Percentiles rank a stretch among this genome's conserved stretches.
phyloP scores from a whole-genome alignment of 1,284 basidiomycete species.

The Rhizoctonia solani region DNA sequence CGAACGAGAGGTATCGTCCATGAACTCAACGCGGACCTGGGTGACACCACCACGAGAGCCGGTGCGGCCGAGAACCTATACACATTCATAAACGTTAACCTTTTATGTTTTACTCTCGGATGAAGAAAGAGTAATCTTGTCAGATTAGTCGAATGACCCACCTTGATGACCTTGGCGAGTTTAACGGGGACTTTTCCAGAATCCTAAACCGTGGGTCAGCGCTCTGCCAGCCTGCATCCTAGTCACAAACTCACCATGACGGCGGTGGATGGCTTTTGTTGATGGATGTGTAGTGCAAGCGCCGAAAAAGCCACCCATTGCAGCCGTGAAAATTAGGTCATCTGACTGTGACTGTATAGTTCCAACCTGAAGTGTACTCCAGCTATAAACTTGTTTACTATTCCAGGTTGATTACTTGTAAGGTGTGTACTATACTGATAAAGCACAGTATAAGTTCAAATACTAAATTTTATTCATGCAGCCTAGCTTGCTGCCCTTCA shows the following conservation, averaged over 20 bases:
- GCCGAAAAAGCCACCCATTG: conserved; percentile 20
- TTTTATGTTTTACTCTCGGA: neutral
- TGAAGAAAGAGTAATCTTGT: neutral
- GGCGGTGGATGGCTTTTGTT: conserved; percentile 35
- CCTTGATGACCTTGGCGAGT: conserved; percentile 96
- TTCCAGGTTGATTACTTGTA: no score
- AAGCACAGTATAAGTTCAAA: no score
- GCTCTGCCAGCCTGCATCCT: neutral
- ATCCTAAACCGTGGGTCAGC: conserved; percentile 54
- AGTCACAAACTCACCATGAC: conserved; percentile 24
- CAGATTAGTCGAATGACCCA: conserved; percentile 44
- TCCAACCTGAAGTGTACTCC: no score
- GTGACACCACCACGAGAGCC: conserved; percentile 99
- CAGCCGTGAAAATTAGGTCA: neutral
- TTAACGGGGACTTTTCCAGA: conserved; percentile 88
- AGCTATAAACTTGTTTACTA: no score
- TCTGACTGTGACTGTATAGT: neutral
- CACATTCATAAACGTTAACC: neutral
- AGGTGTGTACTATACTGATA: no score
- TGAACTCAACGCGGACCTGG: conserved; percentile 99
- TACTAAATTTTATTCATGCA: no score
- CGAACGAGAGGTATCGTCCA: conserved; percentile 94
- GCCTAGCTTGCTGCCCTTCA: no score
- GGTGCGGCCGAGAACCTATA: conserved; percentile 94
- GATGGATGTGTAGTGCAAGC: conserved; percentile 26